Conservation (phyloP, 495 filamentous ascomycete genomes). For the Xylaria venustula region DNA sequence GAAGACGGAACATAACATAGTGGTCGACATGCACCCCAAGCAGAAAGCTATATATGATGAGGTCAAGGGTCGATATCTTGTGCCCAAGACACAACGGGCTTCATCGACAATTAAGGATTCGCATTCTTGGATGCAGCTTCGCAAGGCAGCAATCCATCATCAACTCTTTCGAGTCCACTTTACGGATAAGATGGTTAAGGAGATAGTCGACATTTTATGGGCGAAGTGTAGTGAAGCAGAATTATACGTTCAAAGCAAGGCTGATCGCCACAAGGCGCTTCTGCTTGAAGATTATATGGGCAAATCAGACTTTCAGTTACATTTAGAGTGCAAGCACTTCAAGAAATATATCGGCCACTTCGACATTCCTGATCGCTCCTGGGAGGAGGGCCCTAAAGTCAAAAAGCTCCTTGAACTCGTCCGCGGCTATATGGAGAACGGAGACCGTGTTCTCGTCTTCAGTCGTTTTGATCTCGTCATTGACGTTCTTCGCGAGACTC, state of each 20-base stretch:
- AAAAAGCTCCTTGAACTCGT: slow-evolving; percentile 72
- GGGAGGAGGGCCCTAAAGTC: slow-evolving; percentile 94
- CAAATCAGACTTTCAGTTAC: slow-evolving; percentile 73
- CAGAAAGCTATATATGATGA: slow-evolving; percentile 71
- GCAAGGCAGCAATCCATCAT: slow-evolving; percentile 91
- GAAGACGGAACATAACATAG: slow-evolving; percentile 76
- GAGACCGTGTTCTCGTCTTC: slow-evolving; percentile 86
- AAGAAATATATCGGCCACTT: slow-evolving; percentile 66
- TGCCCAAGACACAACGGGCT: slow-evolving; percentile 29
- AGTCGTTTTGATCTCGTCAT: slow-evolving; percentile 90
- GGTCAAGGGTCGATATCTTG: slow-evolving; percentile 35
- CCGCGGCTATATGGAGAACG: slow-evolving; percentile 68
- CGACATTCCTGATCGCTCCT: slow-evolving; percentile 69
- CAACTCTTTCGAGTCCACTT: slow-evolving; percentile 82
- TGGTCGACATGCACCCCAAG: slow-evolving; percentile 68
- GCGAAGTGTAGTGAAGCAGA: slow-evolving; percentile 47
- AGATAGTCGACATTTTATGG: slow-evolving; percentile 75
- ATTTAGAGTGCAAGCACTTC: slow-evolving; percentile 72
- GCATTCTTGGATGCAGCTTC: slow-evolving; percentile 89
- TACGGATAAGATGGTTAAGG: slow-evolving; percentile 64
- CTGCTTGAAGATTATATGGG: slow-evolving; percentile 64
- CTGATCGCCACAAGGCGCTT: slow-evolving; percentile 64
- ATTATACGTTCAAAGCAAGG: slow-evolving; percentile 47
- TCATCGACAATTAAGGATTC: slow-evolving; percentile 31
- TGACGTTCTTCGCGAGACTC: slow-evolving; percentile 80